Percentiles rank a stretch among this genome's conserved stretches.
These are phyloP conservation scores for Cytospora piceae DNA, from an alignment of 2,329 filamentous ascomycete species.

Conservation along the genomic window DNA sequence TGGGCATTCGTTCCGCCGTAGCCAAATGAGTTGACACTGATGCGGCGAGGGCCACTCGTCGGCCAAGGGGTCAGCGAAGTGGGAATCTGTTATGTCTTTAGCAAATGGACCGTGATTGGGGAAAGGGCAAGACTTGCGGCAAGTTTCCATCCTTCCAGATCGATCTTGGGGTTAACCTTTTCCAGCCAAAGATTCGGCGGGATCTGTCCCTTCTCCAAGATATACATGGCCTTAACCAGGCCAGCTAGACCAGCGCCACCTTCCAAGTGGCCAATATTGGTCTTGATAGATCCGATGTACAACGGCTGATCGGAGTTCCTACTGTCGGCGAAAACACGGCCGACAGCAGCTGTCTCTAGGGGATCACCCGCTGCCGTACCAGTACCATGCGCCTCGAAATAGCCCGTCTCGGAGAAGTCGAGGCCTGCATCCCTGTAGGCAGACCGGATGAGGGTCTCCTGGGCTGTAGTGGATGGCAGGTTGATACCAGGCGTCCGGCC, in stretches of 20 bases:
- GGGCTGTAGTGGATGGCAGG: constrained; percentile 44
- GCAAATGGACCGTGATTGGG: neutral
- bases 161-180: constrained; percentile 32
- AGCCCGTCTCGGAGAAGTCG: constrained; percentile 36
- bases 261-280: constrained; percentile 51
- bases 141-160: constrained; percentile 27
- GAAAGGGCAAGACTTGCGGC: neutral
- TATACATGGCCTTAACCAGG: constrained; percentile 43
- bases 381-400: constrained; percentile 50
- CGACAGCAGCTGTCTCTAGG: constrained; percentile 14
- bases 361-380: constrained; percentile 38
- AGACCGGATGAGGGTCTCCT: constrained; percentile 44
- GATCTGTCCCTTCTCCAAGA: constrained; percentile 43
- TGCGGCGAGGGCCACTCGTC: constrained; percentile 26
- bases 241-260: constrained; percentile 50
- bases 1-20: constrained; percentile 53
- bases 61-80: constrained; percentile 11
- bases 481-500: constrained; percentile 46
- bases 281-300: constrained; percentile 45
- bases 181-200: constrained; percentile 47
- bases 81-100: constrained; percentile 6
- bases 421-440: constrained; percentile 47
- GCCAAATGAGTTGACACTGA: constrained; percentile 56
- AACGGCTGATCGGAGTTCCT: constrained; percentile 36
- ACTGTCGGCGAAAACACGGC: constrained; percentile 9